Percentiles rank a stretch among this genome's conserved stretches.
phyloP scores from a whole-genome alignment of 371 early-diverging fungal genomes.

The Syncephalastrum sp. region DNA sequence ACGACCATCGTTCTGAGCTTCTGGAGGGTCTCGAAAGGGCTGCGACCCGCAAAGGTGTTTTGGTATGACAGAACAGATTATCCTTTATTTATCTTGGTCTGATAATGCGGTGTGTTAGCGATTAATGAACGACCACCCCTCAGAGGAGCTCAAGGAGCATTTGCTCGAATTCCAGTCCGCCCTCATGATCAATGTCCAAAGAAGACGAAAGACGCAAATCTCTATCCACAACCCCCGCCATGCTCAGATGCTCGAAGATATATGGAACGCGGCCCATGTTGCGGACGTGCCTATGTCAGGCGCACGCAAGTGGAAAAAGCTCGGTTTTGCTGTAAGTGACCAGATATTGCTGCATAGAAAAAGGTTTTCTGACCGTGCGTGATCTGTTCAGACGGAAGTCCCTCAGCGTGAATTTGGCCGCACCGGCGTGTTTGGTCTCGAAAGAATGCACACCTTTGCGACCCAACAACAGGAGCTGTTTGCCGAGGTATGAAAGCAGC shows the following conservation, averaged over 20 bases:
- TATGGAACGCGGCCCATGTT: constrained; percentile 59
- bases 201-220: constrained; percentile 51
- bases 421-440: constrained; percentile 68
- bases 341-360: neutral
- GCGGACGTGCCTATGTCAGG: constrained; percentile 30
- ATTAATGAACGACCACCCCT: constrained; percentile 62
- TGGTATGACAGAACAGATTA: constrained; percentile 29
- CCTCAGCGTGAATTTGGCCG: constrained; percentile 65
- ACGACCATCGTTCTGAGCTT: constrained; percentile 50
- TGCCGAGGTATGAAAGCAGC: constrained; percentile 36
- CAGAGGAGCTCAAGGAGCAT: constrained; percentile 60
- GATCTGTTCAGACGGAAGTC: constrained; percentile 49
- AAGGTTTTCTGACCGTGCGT: neutral
- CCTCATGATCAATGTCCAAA: constrained; percentile 55
- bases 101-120: constrained; percentile 25
- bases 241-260: constrained; percentile 52
- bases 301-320: constrained; percentile 60
- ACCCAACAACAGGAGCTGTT: constrained; percentile 45
- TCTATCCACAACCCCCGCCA: constrained; percentile 53
- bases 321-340: constrained; percentile 66
- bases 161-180: constrained; percentile 69
- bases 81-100: neutral
- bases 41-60: constrained; percentile 40
- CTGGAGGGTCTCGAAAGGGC: constrained; percentile 48
- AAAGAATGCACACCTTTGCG: constrained; percentile 62